Evolutionary conservation across 2,329 filamentous ascomycete species (phyloP).

Genomic region (Cucurbitaria berberidis): DNA sequence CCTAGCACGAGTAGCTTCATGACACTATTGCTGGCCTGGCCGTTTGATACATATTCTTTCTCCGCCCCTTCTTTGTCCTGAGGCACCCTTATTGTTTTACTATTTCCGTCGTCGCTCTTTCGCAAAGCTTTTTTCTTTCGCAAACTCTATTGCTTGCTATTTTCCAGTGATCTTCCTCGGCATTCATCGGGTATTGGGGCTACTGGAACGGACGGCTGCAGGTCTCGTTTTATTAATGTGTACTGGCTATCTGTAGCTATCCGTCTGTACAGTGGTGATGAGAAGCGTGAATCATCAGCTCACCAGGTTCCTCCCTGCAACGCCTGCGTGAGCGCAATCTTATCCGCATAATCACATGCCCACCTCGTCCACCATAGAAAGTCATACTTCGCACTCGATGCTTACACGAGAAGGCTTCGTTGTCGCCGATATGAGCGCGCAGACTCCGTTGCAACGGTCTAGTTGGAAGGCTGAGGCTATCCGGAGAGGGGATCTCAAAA

Average conservation of each 20-base stretch:
- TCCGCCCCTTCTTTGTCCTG: conserved; percentile 21
- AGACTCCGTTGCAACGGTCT: conserved; percentile 37
- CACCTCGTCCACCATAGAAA: conserved; percentile 17
- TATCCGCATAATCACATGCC: conserved; percentile 25
- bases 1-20: conserved; percentile 17
- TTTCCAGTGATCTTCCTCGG: conserved; percentile 7
- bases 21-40: conserved; percentile 22
- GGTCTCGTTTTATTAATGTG: not conserved
- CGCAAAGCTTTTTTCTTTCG: conserved; percentile 17
- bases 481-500: conserved; percentile 46
- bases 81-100: conserved; percentile 28
- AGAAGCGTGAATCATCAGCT: conserved; percentile 19
- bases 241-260: conserved; percentile 17
- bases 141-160: conserved; percentile 16
- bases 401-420: conserved; percentile 40
- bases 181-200: not conserved
- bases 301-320: conserved; percentile 30
- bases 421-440: conserved; percentile 39
- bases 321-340: conserved; percentile 31
- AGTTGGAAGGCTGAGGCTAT: conserved; percentile 51
- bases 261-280: conserved; percentile 19
- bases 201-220: conserved; percentile 3
- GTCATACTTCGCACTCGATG: conserved; percentile 34
- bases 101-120: conserved; percentile 38
- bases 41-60: conserved; percentile 42